Percentiles rank a stretch among this genome's conserved stretches.
phyloP scores from a whole-genome alignment of 768 basidiomycete species.

The Macrolepiota albuminosa region DNA sequence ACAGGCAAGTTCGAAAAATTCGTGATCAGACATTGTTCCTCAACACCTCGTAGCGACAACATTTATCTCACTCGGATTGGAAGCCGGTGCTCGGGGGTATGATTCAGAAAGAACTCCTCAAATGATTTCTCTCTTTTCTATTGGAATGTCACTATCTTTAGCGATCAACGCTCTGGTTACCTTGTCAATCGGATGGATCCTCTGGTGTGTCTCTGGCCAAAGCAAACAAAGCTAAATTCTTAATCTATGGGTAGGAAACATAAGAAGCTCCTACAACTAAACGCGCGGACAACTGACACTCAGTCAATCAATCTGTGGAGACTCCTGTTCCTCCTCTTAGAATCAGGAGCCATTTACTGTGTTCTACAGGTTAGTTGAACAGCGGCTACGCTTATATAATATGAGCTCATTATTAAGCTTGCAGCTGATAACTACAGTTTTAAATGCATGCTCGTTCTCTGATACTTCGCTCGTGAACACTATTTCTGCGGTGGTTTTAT shows the following conservation, averaged over 20 bases:
- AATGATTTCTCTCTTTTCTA: neutral
- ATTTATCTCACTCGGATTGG: neutral
- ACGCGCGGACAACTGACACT: neutral
- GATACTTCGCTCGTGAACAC: neutral
- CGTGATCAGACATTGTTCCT: no score
- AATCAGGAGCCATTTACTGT: conserved; percentile 5
- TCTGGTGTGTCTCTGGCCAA: neutral
- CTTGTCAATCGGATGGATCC: neutral
- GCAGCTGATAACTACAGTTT: neutral
- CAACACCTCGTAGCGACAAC: neutral
- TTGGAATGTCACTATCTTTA: conserved; percentile 1
- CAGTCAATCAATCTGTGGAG: conserved; percentile 1
- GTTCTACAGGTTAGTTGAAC: neutral
- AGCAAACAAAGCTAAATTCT: no score
- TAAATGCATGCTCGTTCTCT: neutral
- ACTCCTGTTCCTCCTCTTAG: neutral
- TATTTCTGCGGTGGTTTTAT: neutral
- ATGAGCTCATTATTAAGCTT: neutral
- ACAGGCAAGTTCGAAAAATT: neutral
- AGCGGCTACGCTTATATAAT: neutral
- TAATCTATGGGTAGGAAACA: neutral
- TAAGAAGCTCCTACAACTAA: neutral
- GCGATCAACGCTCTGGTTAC: neutral
- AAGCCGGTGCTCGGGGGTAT: neutral
- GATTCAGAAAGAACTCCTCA: neutral